Base-by-base conservation (phyloP, 176 grass and related monocot species). In the Oryza punctata region DNA sequence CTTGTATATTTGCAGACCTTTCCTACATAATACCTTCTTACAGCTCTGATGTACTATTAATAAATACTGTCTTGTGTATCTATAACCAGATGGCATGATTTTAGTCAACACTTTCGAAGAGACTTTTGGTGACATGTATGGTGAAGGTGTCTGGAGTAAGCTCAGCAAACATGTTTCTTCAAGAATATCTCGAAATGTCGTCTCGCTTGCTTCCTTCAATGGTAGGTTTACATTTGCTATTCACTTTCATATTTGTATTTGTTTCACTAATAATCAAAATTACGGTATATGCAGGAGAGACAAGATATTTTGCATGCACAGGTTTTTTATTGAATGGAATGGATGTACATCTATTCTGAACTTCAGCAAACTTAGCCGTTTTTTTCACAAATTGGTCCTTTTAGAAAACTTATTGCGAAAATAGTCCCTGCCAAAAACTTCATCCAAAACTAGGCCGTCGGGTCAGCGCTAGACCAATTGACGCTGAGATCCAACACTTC, bases 261-360 rank as follows among this genome's bases (percentile, higher is more conserved):
- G 16, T 32, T 33, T 21, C 61, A 27, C 25, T 65, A 41, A 65
- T 67, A 6, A 12, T 23, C 27, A 8, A 26, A 78, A 67, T 79
- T 32, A 29, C 29, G 40, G 6, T 47, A 49, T 47, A 49, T 79
- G 77, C 63, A 79, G 77, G 77, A 67, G 43, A 49, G 68, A 67
- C 19, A 14, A 79, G 41, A 60, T 12, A 67, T 47, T 67, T 49
- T 79, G 63, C 77, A 46, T 79, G 77, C 77, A 67, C 41, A 0
- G 63, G 77, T 21, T 67, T 28, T 79, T 79, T 14, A 79, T 79
- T 67, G 63, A 67, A 67, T 67, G 77, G 77, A 65, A 79, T 49
- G 77, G 63, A 12, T 29, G 41, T 21, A 13, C 63, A 1, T 28
- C 25, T 67, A 49, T 79, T 79, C 40, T 79, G 40, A 79, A 79